Evolutionary conservation across 1,284 basidiomycete species (phyloP).

Genomic region (Malassezia japonica): DNA sequence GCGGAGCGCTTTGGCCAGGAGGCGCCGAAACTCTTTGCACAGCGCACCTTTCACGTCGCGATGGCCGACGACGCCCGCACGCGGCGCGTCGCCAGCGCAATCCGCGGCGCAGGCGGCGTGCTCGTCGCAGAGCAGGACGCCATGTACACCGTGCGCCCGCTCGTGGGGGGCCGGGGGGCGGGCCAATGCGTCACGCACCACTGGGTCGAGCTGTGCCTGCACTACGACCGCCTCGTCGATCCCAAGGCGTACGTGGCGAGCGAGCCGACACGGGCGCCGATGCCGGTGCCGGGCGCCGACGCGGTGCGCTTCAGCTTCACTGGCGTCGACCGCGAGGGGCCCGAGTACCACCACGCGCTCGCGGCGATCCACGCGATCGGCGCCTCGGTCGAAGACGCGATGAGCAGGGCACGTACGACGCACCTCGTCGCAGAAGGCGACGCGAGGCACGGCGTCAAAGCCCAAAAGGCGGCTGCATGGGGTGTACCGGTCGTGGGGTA

Average conservation of each 20-base stretch:
- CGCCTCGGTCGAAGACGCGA: conserved; percentile 18
- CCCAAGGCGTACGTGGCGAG: conserved; percentile 23
- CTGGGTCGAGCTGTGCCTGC: conserved; percentile 36
- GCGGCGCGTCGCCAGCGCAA: conserved; percentile 16
- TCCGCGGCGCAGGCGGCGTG: conserved; percentile 18
- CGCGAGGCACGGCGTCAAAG: conserved; percentile 4
- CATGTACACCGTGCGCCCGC: conserved; percentile 16
- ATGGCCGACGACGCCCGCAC: conserved; percentile 17
- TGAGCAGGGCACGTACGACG: conserved; percentile 19
- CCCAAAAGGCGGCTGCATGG: conserved; percentile 11
- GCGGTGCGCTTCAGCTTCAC: conserved; percentile 20
- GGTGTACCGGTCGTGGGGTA: conserved; percentile 3
- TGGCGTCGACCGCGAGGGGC: conserved; percentile 23
- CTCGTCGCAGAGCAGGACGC: conserved; percentile 11
- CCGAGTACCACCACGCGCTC: conserved; percentile 28
- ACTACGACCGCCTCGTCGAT: conserved; percentile 25
- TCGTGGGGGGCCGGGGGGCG: no score
- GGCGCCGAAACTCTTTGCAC: conserved; percentile 10
- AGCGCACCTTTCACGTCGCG: conserved; percentile 18
- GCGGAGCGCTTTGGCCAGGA: conserved; percentile 2
- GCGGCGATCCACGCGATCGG: conserved; percentile 25
- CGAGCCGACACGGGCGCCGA: conserved; percentile 16
- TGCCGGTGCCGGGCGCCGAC: conserved; percentile 20
- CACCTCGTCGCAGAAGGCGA: conserved; percentile 25
- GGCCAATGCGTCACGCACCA: conserved; percentile 31